These are phyloP conservation scores for Hibiscus mutabilis DNA, from an alignment of 345 rosid species.

Conservation along the genomic window DNA sequence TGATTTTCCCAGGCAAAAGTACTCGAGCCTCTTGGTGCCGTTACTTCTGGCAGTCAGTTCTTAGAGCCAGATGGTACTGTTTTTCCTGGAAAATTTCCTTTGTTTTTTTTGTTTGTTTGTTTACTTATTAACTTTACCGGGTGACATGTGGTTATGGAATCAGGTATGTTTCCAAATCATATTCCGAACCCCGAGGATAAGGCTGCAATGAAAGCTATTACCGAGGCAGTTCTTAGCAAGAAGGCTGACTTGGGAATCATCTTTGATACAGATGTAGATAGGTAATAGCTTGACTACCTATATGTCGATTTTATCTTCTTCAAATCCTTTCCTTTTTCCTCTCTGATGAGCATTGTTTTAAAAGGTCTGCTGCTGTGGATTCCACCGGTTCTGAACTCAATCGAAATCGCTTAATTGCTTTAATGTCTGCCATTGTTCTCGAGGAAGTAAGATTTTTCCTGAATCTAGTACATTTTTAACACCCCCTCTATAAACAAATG, in stretches of 20 bases:
- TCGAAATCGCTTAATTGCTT: constrained; percentile 87
- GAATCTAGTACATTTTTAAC: neutral
- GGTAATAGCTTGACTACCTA: constrained; percentile 33
- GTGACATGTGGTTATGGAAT: constrained; percentile 9
- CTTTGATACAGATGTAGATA: constrained; percentile 97
- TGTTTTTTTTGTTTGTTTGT: neutral
- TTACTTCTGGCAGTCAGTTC: constrained; percentile 89
- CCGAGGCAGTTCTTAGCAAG: constrained; percentile 78
- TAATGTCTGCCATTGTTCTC: constrained; percentile 87
- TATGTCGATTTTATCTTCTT: constrained; percentile 4
- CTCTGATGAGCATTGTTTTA: constrained; percentile 7
- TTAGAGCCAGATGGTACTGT: constrained; percentile 89
- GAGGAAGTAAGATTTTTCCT: constrained; percentile 62
- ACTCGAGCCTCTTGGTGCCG: constrained; percentile 93
- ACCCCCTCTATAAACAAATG: neutral
- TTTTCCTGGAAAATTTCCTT: constrained; percentile 4
- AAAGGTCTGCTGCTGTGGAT: constrained; percentile 99
- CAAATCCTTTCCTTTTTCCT: constrained; percentile 1
- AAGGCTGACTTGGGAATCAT: constrained; percentile 95
- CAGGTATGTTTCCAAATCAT: constrained; percentile 95
- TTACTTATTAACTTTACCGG: constrained; percentile 1
- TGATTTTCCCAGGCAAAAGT: constrained; percentile 63
- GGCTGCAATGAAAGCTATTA: constrained; percentile 82
- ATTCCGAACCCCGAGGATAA: constrained; percentile 98
- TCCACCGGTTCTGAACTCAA: constrained; percentile 79